Evolutionary conservation across 306 rosid genomes (phyloP), one percentile per base, ranked within the genome.

Genomic region (Cicer pinnatifidum): DNA sequence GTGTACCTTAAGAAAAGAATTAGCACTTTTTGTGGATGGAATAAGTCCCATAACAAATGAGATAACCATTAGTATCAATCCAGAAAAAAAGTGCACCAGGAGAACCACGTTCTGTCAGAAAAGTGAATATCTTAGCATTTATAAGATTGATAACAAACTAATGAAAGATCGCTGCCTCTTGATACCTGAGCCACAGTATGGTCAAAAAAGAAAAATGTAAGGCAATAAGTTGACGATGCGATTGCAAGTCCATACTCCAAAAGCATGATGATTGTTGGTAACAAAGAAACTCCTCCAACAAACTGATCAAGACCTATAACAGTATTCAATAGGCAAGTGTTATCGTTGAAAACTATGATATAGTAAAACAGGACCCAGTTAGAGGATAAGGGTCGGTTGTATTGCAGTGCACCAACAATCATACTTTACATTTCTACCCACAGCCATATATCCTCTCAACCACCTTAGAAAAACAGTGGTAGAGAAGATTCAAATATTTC

Each of bases 201-300:
- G 80, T 94, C 95, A 46, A 84, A 78, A 85, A 94, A 89, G 92
- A 87, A 91, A 84, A 93, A 89, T 43, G 98, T 88, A 78, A 94
- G 97, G 85, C 97, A 91, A 78, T 94, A 91, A 12, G 97, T 94
- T 51, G 97, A 88, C 40, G 98, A 94, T 57, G 98, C 96, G 69
- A 83, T 82, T 61, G 97, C 94, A n/a, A 91, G 80, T 66, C 98
- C 98, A 78, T 94, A 91, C 77, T 86, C 95, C 85, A 91, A 79
- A 71, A 91, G 86, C 90, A 94, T 72, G 78, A 89, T 20, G 62
- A 86, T 77, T 3, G 95, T 94, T 28, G 91, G 88, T 72, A 86
- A 73, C 79, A 94, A 76, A 75, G 92, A 86, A 67, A 88, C 89
- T 12, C 80, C 86, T 82, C 97, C 98, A 79, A 94, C 87, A 86